Base-by-base conservation (phyloP, 2,329 filamentous ascomycete species). In the Coniella vitis region DNA sequence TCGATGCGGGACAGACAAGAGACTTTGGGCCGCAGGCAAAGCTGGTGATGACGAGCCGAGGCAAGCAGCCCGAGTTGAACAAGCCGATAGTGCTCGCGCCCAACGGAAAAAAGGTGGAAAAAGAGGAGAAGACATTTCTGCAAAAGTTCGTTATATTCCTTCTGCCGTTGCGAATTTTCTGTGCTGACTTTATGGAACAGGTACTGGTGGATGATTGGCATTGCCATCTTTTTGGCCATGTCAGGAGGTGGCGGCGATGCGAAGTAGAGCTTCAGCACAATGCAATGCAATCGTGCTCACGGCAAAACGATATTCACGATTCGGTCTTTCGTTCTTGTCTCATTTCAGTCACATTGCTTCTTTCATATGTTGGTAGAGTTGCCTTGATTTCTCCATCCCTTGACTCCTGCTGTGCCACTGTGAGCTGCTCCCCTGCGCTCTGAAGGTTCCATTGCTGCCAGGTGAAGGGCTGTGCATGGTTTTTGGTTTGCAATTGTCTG, bases 201-300 rank as follows among this genome's bases (percentile, higher is more conserved):
- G 64, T 85, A 85, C 62, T 86, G 82, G 82, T 85, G 81, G 81
- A 62, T 81, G 56, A 65, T 82, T 64, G 74, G 67, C 17, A 70
- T 79, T 22, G 72, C 74, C 22, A 57, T 84, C 42, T 61, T 86
- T 55, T 61, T 78, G 7, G 57, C 81, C 54, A 69, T 73, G 43
- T 72, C 74, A 39, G 74, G 78, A 45, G 77, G 71, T 43, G 68
- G 69, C 10, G 71, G 73, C 25, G 71, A 70, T 10, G 70, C 72
- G 57, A 78, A 78, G 65, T 76, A 70, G 68, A 70, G 22, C 14
- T 31, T 29, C 16, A 45, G 16, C 25, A 50, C 45, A 17, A 40
- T 38, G 31, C 25, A 49, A 43, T 38, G 22, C 38, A 16, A 43
- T 29, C 21, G 5, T 14, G 42, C 25, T 43, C 21, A 37, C 34